Evolutionary conservation across 2,329 filamentous ascomycete species (phyloP), one percentile per base, ranked within the genome.

Genomic region (Delphinella strobiligena): DNA sequence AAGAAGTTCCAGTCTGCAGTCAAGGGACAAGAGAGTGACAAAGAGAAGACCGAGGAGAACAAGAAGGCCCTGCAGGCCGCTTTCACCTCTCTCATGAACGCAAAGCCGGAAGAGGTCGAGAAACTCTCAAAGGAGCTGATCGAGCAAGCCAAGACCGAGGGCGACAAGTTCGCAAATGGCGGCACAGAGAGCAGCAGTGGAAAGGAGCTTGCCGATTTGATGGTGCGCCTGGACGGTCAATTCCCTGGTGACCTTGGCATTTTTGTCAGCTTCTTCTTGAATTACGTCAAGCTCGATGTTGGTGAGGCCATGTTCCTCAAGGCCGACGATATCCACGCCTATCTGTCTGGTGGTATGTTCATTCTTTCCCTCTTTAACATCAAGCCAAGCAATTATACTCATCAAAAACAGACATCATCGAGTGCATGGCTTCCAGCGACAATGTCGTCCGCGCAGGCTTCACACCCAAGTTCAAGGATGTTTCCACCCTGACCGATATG

Each of bases 371-470:
- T 27, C 2, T 34, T 33, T 35, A 17, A 19, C 11, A 3, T 16
- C 10, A 16, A 11, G 3, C 10, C 14, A 5, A 27, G 27, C 29
- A 15, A 41, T 31, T 35, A 29, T 31, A 31, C 22, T 17, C 24
- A 16, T 5, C 2, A n/a, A 7, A 4, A 4, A 17, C 44, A 64
- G 89, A 98, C 55, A 94, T 98, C 51, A 87, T 98, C 58, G 91
- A 98, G 64, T 98, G 91, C 69, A 98, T 98, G 91, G 91, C 91
- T 0, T 82, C 86, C 7, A 93, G 85, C n/a, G 91, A 98, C 71
- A 98, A 98, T 50, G 91, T 98, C 27, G 88, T 98, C 37, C 86
- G 91, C 41, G 91, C 91, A 0, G 91, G 91, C 32, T 91, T 98
- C 62, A 98, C 91, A 0, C 91, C 91, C 41, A 98, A 98, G 60